Evolutionary conservation across 2,329 filamentous ascomycete genomes (phyloP).

Genomic region (Aspergillus uvarum): DNA sequence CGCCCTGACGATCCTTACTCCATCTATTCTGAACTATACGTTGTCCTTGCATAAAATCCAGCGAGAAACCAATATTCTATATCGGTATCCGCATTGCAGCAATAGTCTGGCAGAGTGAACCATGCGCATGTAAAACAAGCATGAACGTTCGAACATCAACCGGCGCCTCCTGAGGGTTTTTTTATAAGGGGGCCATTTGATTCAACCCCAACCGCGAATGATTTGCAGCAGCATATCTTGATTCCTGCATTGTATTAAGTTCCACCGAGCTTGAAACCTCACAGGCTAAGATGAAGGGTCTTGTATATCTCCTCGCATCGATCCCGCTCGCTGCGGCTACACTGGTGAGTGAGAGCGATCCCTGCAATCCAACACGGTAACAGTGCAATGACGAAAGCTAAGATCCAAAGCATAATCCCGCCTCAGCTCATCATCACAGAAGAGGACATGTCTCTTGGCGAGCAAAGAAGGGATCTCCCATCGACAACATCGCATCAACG

Average conservation of each 20-base stretch:
- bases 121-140: neutral
- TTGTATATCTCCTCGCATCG: neutral
- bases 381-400: neutral
- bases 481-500: neutral
- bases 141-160: neutral
- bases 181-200: too few species aligned
- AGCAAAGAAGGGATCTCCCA: neutral
- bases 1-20: neutral
- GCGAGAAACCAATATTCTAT: neutral
- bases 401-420: neutral
- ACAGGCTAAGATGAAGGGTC: neutral
- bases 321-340: neutral
- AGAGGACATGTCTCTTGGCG: neutral
- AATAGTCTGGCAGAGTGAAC: neutral
- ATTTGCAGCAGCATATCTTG: too few species aligned
- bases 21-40: neutral
- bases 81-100: neutral
- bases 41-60: neutral
- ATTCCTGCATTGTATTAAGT: too few species aligned
- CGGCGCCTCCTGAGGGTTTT: too few species aligned
- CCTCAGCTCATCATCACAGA: neutral
- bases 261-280: neutral
- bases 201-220: too few species aligned
- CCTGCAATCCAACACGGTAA: neutral
- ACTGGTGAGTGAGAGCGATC: neutral